phyloP scores from a whole-genome alignment of 2,329 filamentous ascomycete genomes.

The Didymella segeticola region DNA sequence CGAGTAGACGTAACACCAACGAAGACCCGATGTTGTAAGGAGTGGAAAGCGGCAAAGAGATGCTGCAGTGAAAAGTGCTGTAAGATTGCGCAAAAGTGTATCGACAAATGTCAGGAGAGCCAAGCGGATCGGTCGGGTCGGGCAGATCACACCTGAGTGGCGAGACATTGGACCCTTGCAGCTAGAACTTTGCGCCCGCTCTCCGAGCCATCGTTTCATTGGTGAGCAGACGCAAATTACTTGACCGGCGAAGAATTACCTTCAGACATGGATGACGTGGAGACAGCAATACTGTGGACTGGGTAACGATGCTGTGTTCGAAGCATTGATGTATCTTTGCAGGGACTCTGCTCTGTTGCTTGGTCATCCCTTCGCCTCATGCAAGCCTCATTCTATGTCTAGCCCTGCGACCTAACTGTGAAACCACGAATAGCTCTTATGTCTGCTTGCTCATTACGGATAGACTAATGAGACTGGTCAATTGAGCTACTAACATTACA shows the following conservation, averaged over 20 bases:
- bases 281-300: not conserved
- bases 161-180: slow-evolving; percentile 15
- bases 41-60: slow-evolving; percentile 2
- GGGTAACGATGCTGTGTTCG: not conserved
- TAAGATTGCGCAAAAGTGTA: slow-evolving; percentile 16
- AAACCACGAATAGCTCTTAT: no score
- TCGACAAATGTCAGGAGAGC: slow-evolving; percentile 20
- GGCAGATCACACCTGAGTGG: slow-evolving; percentile 19
- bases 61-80: slow-evolving; percentile 4
- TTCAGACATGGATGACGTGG: not conserved
- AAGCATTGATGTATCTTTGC: not conserved
- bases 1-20: not conserved
- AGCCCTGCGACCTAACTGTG: no score
- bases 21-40: not conserved
- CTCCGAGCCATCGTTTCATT: slow-evolving; percentile 7
- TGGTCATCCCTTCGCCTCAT: not conserved
- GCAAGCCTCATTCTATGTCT: no score
- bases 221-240: slow-evolving; percentile 1
- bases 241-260: not conserved
- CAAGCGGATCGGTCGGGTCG: slow-evolving; percentile 16
- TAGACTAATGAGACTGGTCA: no score
- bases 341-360: not conserved
- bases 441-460: no score
- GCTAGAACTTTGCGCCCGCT: slow-evolving; percentile 1
- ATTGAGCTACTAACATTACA: no score